phyloP scores from a whole-genome alignment of 345 rosid species.

The Citrus mangshanensis region DNA sequence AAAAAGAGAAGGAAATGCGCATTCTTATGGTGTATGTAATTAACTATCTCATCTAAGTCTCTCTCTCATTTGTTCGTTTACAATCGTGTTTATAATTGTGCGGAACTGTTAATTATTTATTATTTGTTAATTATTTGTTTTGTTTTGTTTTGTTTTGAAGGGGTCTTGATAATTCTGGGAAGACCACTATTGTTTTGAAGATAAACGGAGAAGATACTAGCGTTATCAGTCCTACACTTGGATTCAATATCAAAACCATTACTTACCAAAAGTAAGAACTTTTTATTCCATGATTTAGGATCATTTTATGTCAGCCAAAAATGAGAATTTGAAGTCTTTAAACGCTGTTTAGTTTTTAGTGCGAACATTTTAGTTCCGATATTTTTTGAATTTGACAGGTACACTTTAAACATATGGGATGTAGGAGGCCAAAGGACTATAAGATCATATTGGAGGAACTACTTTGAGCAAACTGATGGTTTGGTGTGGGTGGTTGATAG shows the following conservation, averaged over 20 bases:
- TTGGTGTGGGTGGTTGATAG: slow-evolving; percentile 95
- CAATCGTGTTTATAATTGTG: no score
- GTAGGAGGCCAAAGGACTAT: slow-evolving; percentile 93
- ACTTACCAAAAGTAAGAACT: slow-evolving; percentile 56
- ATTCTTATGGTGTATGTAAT: slow-evolving; percentile 85
- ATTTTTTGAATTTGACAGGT: slow-evolving; percentile 39
- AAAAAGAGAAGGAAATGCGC: slow-evolving; percentile 95
- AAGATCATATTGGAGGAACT: slow-evolving; percentile 94
- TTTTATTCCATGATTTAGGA: background rate
- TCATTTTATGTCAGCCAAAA: background rate
- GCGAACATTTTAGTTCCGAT: background rate
- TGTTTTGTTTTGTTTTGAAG: slow-evolving; percentile 27
- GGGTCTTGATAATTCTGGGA: slow-evolving; percentile 93
- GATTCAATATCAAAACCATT: slow-evolving; percentile 88
- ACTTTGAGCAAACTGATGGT: slow-evolving; percentile 98
- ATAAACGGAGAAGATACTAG: slow-evolving; percentile 93
- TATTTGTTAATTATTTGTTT: no score
- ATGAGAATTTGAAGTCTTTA: slow-evolving; percentile 3
- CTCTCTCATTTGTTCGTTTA: background rate
- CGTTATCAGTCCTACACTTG: slow-evolving; percentile 87
- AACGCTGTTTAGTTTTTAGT: background rate
- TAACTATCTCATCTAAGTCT: background rate
- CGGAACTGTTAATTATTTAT: no score
- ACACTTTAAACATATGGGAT: slow-evolving; percentile 88
- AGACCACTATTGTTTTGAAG: slow-evolving; percentile 89